Percentiles rank a stretch among this genome's conserved stretches.
phyloP scores from a whole-genome alignment of 495 filamentous ascomycete genomes.

The Lepidopterella palustris region DNA sequence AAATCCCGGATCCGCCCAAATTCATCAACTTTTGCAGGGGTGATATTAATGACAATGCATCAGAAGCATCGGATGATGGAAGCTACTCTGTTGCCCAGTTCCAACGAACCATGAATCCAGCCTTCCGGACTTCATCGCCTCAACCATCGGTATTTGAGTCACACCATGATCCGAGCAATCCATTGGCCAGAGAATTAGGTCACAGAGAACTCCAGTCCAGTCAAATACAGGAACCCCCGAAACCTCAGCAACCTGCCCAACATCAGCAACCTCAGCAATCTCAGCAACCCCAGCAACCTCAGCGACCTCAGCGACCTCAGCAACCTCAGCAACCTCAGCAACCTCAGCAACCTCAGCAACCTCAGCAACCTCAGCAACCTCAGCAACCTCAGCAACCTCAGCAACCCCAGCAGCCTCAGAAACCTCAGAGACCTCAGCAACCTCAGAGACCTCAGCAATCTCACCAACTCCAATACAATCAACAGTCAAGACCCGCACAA shows the following conservation, averaged over 20 bases:
- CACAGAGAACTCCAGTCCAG: slow-evolving; percentile 36
- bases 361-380: background rate
- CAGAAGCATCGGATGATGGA: slow-evolving; percentile 76
- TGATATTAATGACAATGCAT: slow-evolving; percentile 72
- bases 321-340: background rate
- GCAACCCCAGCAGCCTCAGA: slow-evolving; percentile 44
- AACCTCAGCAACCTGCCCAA: slow-evolving; percentile 3
- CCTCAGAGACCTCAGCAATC: slow-evolving; percentile 3
- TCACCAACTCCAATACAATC: slow-evolving; percentile 2
- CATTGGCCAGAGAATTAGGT: slow-evolving; percentile 56
- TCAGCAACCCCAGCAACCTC: background rate
- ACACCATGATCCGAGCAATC: slow-evolving; percentile 74
- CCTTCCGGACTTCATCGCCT: slow-evolving; percentile 87
- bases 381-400: background rate
- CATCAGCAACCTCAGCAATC: background rate
- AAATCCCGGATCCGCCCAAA: slow-evolving; percentile 93
- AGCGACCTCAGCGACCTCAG: background rate
- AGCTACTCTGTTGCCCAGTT: slow-evolving; percentile 92
- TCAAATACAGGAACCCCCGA: slow-evolving; percentile 39
- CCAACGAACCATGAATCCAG: slow-evolving; percentile 87
- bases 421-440: background rate
- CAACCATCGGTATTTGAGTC: slow-evolving; percentile 82
- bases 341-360: background rate
- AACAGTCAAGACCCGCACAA: slow-evolving; percentile 14
- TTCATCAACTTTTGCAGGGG: slow-evolving; percentile 99